Percentiles rank a stretch among this genome's conserved stretches.
phyloP scores from a whole-genome alignment of 257 asterid species.

The Craterostigma plantagineum region DNA sequence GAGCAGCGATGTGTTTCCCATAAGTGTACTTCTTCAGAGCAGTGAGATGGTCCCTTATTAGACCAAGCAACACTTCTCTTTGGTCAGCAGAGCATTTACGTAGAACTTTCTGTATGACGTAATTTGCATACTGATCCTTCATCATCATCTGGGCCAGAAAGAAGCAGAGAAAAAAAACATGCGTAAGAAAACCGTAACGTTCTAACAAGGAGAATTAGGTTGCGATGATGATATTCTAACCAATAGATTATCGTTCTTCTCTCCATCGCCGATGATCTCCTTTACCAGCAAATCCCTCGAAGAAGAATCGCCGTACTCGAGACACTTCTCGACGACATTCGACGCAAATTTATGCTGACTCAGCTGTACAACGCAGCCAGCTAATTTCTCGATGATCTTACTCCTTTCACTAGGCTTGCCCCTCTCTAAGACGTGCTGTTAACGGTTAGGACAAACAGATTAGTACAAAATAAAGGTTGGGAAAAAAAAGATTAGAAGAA shows the following conservation, averaged over 20 bases:
- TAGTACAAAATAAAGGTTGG: neutral
- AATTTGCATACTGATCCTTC: constrained; percentile 4
- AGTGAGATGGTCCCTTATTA: constrained; percentile 1
- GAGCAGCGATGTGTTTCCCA: constrained; percentile 3
- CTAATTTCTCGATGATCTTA: constrained; percentile 21
- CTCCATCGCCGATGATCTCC: constrained; percentile 28
- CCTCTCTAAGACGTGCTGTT: constrained; percentile 33
- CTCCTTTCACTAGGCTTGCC: constrained; percentile 34
- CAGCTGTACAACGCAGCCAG: constrained; percentile 24
- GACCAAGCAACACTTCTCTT: neutral
- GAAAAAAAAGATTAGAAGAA: no score
- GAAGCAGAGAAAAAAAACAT: no score
- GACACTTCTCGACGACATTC: constrained; percentile 32
- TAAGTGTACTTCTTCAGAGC: constrained; percentile 4
- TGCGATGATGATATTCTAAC: no score
- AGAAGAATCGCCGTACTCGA: constrained; percentile 26
- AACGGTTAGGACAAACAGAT: neutral
- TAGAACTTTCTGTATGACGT: constrained; percentile 2
- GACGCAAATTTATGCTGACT: constrained; percentile 43
- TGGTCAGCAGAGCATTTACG: neutral
- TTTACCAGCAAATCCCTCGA: constrained; percentile 22
- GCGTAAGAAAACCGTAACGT: no score
- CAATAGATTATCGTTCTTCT: constrained; percentile 25
- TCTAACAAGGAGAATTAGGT: no score
- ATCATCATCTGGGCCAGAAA: constrained; percentile 1